phyloP scores from a whole-genome alignment of 2,329 filamentous ascomycete genomes.

The Cordyceps tenuipes region DNA sequence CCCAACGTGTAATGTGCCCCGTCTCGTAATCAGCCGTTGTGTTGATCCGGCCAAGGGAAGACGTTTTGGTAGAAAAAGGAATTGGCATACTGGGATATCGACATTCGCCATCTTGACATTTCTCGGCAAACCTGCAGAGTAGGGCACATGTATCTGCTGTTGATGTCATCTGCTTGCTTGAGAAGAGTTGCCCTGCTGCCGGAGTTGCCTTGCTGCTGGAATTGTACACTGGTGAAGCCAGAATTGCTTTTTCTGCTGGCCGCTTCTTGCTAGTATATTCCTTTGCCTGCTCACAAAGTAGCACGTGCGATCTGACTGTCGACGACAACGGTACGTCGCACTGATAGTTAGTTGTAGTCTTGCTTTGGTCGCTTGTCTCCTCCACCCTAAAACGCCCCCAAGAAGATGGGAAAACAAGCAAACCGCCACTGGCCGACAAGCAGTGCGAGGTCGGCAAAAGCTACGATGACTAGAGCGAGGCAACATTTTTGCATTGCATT shows the following conservation, averaged over 20 bases:
- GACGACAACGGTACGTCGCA: not conserved
- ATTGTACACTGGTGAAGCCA: not conserved
- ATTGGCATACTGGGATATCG: not conserved
- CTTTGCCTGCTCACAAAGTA: not conserved
- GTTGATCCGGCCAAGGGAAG: not conserved
- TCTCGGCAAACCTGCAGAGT: not conserved
- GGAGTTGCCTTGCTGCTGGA: not conserved
- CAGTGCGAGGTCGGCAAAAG: not conserved
- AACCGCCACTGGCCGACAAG: not conserved
- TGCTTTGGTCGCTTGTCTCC: no score
- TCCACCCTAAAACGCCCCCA: not conserved
- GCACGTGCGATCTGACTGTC: not conserved
- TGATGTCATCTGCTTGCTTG: not conserved
- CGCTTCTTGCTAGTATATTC: not conserved
- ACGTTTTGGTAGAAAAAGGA: not conserved
- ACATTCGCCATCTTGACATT: not conserved
- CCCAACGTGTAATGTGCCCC: not conserved
- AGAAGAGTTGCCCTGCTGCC: not conserved
- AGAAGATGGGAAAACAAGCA: not conserved
- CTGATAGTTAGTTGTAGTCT: not conserved
- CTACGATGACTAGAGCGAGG: conserved; percentile 2
- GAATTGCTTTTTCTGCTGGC: not conserved
- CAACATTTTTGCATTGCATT: no score
- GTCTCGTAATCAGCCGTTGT: not conserved
- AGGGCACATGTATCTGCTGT: not conserved